Percentiles rank a stretch among this genome's conserved stretches.
Evolutionary conservation across 139 green algal species (phyloP).

Genomic region (Gonium pectorale): DNA sequence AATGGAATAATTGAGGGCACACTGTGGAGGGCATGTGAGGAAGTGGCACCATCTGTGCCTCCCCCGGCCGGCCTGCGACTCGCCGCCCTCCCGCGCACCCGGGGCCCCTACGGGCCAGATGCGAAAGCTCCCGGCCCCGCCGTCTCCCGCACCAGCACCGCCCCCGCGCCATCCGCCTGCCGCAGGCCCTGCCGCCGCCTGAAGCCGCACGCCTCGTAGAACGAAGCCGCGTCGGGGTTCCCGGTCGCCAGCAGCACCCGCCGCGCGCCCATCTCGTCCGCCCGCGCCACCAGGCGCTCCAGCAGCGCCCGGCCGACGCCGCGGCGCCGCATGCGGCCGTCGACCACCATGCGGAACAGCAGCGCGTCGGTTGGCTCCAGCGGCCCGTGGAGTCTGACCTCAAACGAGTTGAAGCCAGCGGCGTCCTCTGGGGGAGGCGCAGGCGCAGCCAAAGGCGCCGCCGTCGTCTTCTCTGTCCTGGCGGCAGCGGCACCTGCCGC

Average conservation of each 20-base stretch:
- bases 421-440: neutral
- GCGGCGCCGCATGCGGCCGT: neutral
- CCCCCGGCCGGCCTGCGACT: too few species aligned
- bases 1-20: too few species aligned
- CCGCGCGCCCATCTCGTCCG: neutral
- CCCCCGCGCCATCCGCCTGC: neutral
- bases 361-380: neutral
- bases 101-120: too few species aligned
- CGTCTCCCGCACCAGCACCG: too few species aligned
- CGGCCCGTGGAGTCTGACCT: neutral
- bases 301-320: conserved; percentile 9
- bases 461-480: neutral
- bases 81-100: too few species aligned
- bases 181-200: neutral
- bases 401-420: neutral
- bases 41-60: too few species aligned
- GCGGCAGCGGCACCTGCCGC: neutral
- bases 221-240: neutral
- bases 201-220: conserved; percentile 18
- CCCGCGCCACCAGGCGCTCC: neutral
- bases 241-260: conserved; percentile 1
- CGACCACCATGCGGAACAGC: neutral
- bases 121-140: too few species aligned
- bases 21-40: too few species aligned
- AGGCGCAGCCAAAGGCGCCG: neutral